Percentiles rank a stretch among this genome's conserved stretches.
These are phyloP conservation scores for Thelonectria rubi DNA, from an alignment of 2,329 filamentous ascomycete genomes.

Conservation along the genomic window DNA sequence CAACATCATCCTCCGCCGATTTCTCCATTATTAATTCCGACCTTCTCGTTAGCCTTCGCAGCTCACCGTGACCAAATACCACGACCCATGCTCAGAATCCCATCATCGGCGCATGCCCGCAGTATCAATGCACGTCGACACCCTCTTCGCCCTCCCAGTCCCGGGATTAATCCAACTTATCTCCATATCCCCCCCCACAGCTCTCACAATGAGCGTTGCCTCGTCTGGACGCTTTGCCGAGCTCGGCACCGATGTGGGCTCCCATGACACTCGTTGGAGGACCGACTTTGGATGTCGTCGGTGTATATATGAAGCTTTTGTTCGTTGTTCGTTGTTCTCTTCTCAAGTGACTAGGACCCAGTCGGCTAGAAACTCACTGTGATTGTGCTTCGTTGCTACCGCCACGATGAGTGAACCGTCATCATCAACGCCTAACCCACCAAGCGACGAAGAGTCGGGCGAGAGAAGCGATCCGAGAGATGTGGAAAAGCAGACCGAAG, in stretches of 20 bases:
- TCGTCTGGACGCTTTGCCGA: conserved; percentile 16
- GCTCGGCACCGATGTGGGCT: conserved; percentile 27
- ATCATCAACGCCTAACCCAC: not conserved
- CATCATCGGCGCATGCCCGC: not conserved
- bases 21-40: not conserved
- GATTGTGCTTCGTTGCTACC: not conserved
- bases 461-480: conserved; percentile 1
- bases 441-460: not conserved
- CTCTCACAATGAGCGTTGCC: not conserved
- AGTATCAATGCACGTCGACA: not conserved
- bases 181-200: conserved; percentile 13
- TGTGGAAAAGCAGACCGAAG: conserved; percentile 29
- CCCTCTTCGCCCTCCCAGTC: not conserved
- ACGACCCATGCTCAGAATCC: not conserved
- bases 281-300: not conserved
- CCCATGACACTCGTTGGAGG: not conserved
- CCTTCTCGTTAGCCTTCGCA: not conserved
- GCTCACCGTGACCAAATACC: not conserved
- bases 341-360: not conserved
- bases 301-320: conserved; percentile 5
- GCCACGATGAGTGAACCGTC: conserved; percentile 12
- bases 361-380: not conserved
- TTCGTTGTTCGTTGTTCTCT: not conserved
- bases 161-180: conserved; percentile 18
- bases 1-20: conserved; percentile 2